Evolutionary conservation across 1,139 yeast genomes (phyloP).

Genomic region (Diutina mesorugosa): DNA sequence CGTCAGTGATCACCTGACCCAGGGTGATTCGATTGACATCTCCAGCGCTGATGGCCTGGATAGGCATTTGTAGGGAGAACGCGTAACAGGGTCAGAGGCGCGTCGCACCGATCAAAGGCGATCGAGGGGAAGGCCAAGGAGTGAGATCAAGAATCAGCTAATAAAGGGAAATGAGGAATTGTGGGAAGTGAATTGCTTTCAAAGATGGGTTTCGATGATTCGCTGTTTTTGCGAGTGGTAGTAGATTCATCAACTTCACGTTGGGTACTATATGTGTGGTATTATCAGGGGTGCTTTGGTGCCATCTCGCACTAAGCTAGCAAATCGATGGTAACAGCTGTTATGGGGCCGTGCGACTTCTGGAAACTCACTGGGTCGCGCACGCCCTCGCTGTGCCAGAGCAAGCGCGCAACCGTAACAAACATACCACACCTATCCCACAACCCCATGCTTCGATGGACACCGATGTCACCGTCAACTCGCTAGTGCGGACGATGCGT

Average conservation of each 20-base stretch:
- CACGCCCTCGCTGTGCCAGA: neutral
- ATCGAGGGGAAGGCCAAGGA: too few species aligned
- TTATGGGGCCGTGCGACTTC: too few species aligned
- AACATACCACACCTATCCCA: neutral
- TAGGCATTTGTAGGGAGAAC: constrained; percentile 4
- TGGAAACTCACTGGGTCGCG: neutral
- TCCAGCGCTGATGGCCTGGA: constrained; percentile 22
- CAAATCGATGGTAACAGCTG: too few species aligned
- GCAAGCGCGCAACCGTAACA: neutral
- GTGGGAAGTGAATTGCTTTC: too few species aligned
- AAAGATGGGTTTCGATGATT: too few species aligned
- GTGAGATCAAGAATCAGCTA: too few species aligned
- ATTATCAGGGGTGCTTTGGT: too few species aligned
- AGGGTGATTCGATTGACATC: constrained; percentile 73
- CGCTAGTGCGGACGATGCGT: constrained; percentile 18
- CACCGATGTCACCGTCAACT: constrained; percentile 15
- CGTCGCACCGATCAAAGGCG: neutral
- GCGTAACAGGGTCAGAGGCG: neutral
- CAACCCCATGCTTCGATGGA: neutral
- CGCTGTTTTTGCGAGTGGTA: too few species aligned
- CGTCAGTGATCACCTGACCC: constrained; percentile 82
- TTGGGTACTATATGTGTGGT: too few species aligned
- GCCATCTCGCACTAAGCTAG: too few species aligned
- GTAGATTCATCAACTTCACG: too few species aligned
- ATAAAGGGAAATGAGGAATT: too few species aligned